Conservation (phyloP, 768 basidiomycete species). For the Collybia sordida region DNA sequence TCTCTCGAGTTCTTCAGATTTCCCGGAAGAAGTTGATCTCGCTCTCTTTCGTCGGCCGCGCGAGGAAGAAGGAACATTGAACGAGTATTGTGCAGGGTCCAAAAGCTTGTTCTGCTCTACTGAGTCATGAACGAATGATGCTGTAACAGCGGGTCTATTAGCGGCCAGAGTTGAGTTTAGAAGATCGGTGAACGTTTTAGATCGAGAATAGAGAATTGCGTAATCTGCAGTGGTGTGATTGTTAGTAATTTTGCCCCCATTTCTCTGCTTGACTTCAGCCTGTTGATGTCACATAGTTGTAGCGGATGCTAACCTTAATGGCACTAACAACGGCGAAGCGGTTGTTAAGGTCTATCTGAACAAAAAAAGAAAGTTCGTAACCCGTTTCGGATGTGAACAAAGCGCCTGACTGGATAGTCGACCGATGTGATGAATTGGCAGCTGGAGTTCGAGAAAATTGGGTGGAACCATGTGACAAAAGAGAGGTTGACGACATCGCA, state of each 20-base stretch:
- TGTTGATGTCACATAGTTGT: background rate
- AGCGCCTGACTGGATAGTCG: constrained; percentile 19
- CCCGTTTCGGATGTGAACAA: constrained; percentile 48
- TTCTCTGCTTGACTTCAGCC: constrained; percentile 42
- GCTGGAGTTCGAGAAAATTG: constrained; percentile 1
- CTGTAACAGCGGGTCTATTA: constrained; percentile 47
- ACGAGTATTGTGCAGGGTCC: constrained; percentile 43
- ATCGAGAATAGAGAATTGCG: constrained; percentile 52
- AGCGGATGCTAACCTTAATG: constrained; percentile 53
- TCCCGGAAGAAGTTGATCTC: constrained; percentile 8
- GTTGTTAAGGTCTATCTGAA: constrained; percentile 65
- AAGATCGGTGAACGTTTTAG: constrained; percentile 51
- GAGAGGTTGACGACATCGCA: constrained; percentile 8
- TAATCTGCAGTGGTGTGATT: constrained; percentile 59
- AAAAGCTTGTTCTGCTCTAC: constrained; percentile 41
- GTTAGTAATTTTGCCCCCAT: constrained; percentile 60
- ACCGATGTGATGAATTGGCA: background rate
- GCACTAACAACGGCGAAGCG: constrained; percentile 46
- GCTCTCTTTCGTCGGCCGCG: constrained; percentile 18
- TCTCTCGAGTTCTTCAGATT: background rate
- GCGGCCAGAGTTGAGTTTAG: constrained; percentile 29
- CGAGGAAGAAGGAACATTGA: constrained; percentile 27
- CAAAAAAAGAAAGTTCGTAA: constrained; percentile 52
- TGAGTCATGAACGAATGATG: constrained; percentile 55
- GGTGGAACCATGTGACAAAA: constrained; percentile 2